A percentile compares a stretch with the other conserved stretches of the same genome.
These are phyloP conservation scores for Ascochyta koolunga DNA, from an alignment of 2,329 filamentous ascomycete genomes.

Conservation along the genomic window DNA sequence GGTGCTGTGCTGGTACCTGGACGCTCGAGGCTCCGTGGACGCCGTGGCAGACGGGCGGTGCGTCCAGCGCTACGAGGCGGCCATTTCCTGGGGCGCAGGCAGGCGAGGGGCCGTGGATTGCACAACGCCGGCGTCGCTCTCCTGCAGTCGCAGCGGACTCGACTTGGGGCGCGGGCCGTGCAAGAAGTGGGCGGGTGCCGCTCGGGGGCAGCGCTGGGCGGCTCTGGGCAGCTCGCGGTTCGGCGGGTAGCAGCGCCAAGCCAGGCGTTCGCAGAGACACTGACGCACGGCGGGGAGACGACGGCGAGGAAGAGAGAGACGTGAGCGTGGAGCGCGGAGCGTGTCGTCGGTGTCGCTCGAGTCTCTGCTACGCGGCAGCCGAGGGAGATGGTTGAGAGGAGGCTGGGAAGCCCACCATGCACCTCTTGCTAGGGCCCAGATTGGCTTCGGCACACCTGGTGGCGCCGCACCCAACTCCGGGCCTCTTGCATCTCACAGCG, in stretches of 20 bases:
- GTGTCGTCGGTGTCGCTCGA: conserved; percentile 4
- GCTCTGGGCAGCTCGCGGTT: conserved; percentile 21
- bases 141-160: conserved; percentile 8
- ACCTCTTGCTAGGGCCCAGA: conserved; percentile 15
- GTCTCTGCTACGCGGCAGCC: conserved; percentile 16
- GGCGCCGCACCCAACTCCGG: background rate
- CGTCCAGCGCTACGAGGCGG: conserved; percentile 19
- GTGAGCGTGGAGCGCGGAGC: conserved; percentile 9
- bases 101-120: conserved; percentile 14
- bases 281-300: background rate
- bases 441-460: conserved; percentile 6
- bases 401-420: conserved; percentile 24
- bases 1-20: too few species aligned
- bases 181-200: conserved; percentile 24
- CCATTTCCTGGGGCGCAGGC: conserved; percentile 29
- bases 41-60: conserved; percentile 3
- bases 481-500: background rate
- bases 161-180: background rate
- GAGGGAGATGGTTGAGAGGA: conserved; percentile 10
- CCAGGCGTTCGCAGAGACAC: conserved; percentile 17
- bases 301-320: conserved; percentile 2
- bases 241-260: conserved; percentile 24
- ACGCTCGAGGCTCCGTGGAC: background rate
- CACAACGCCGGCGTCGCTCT: conserved; percentile 24
- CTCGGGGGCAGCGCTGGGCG: too few species aligned